These are phyloP conservation scores for Raddia distichophylla DNA, from an alignment of 176 grass and related monocot species.

Conservation along the genomic window DNA sequence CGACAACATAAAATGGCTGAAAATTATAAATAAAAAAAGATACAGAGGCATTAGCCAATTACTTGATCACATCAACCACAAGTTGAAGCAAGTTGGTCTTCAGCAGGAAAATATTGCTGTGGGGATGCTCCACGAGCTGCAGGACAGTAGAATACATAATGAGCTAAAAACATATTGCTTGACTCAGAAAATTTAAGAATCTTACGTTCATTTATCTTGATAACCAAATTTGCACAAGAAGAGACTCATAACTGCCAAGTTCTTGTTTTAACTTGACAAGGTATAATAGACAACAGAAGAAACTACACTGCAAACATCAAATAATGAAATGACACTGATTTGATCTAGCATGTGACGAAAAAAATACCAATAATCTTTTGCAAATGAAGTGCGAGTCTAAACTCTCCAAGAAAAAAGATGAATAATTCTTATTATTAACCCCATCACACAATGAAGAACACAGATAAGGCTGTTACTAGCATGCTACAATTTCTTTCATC, in stretches of 20 bases:
- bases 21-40: slow-evolving; percentile 12
- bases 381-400: neutral
- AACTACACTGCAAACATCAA: neutral
- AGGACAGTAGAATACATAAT: slow-evolving; percentile 38
- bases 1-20: slow-evolving; percentile 7
- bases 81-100: slow-evolving; percentile 81
- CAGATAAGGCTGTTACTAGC: neutral
- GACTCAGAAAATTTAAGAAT: slow-evolving; percentile 5
- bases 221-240: neutral
- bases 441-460: neutral
- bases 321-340: slow-evolving; percentile 13
- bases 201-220: neutral
- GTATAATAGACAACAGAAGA: neutral
- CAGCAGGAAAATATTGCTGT: slow-evolving; percentile 70
- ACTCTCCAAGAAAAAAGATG: neutral
- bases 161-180: slow-evolving; percentile 38
- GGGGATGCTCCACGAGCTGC: slow-evolving; percentile 79
- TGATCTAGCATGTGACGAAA: slow-evolving; percentile 1
- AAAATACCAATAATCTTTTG: slow-evolving; percentile 18
- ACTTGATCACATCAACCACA: slow-evolving; percentile 85
- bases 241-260: neutral
- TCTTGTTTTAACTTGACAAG: slow-evolving; percentile 26
- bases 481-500: neutral
- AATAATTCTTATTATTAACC: neutral
- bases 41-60: slow-evolving; percentile 30